Percentiles rank a stretch among this genome's conserved stretches.
These are phyloP conservation scores for Lepidopterella palustris DNA, from an alignment of 495 filamentous ascomycete genomes.

Conservation along the genomic window DNA sequence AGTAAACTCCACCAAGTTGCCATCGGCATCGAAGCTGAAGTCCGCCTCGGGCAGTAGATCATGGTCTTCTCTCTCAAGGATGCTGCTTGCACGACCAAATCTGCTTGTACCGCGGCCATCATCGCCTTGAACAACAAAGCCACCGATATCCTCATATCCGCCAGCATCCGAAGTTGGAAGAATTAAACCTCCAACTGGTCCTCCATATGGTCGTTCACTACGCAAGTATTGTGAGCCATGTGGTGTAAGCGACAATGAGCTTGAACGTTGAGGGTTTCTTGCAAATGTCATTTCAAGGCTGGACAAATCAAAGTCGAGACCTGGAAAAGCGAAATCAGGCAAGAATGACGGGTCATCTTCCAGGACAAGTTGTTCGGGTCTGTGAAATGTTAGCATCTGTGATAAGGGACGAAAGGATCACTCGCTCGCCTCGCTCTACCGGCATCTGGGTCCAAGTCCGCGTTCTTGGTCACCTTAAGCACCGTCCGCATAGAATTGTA, in stretches of 20 bases:
- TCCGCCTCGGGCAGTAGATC: conserved; percentile 54
- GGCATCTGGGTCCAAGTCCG: conserved; percentile 62
- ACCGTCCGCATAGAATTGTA: conserved; percentile 64
- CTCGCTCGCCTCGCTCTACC: conserved; percentile 61
- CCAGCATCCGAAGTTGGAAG: conserved; percentile 27
- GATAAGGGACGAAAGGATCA: not conserved
- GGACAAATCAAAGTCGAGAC: conserved; percentile 38
- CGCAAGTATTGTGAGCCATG: conserved; percentile 11
- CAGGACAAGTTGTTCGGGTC: conserved; percentile 72
- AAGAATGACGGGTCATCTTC: conserved; percentile 83
- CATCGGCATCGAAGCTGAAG: conserved; percentile 60
- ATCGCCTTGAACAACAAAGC: conserved; percentile 35
- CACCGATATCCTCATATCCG: conserved; percentile 31
- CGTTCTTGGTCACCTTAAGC: conserved; percentile 48
- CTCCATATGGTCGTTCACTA: conserved; percentile 8
- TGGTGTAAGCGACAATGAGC: conserved; percentile 26
- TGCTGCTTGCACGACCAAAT: conserved; percentile 4
- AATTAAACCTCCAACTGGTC: conserved; percentile 30
- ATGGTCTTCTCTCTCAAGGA: conserved; percentile 38
- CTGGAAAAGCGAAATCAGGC: conserved; percentile 48
- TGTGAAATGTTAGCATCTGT: conserved; percentile 34
- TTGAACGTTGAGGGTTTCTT: conserved; percentile 33
- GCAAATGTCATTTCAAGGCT: conserved; percentile 41
- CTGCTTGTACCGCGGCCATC: conserved; percentile 27
- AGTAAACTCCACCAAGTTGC: conserved; percentile 46